Percentiles rank a stretch among this genome's conserved stretches.
Conservation (phyloP, 805 yeast species). For the Teunomyces funiuensis region DNA sequence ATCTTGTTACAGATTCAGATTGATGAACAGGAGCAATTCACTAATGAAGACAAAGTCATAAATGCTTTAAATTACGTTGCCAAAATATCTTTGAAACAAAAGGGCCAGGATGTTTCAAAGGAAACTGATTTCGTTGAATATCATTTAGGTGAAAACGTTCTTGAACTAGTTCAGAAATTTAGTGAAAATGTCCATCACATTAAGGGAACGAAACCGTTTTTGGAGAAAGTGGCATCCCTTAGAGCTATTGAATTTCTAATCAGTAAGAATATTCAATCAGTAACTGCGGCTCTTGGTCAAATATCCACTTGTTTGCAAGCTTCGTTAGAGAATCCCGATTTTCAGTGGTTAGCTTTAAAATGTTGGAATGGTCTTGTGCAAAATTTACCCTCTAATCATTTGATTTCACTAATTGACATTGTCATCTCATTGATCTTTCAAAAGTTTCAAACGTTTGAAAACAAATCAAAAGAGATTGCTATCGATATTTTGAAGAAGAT, state of each 20-base stretch:
- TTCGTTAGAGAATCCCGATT: conserved; percentile 60
- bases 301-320: conserved; percentile 83
- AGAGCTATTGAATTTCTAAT: conserved; percentile 72
- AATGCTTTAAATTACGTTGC: conserved; percentile 46
- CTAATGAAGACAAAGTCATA: conserved; percentile 34
- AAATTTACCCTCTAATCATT: conserved; percentile 53
- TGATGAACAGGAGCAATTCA: conserved; percentile 27
- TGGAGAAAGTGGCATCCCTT: conserved; percentile 69
- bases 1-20: conserved; percentile 32
- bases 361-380: conserved; percentile 68
- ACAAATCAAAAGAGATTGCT: conserved; percentile 50
- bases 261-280: conserved; percentile 53
- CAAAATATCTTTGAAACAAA: conserved; percentile 20
- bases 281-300: conserved; percentile 67
- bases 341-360: conserved; percentile 60
- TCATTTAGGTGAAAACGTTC: conserved; percentile 36
- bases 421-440: conserved; percentile 73
- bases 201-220: conserved; percentile 67
- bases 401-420: conserved; percentile 69
- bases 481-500: conserved; percentile 46
- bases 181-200: conserved; percentile 77
- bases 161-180: conserved; percentile 76
- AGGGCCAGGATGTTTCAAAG: conserved; percentile 11
- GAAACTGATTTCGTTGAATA: conserved; percentile 27
- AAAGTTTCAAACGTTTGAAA: conserved; percentile 55